Percentiles rank a stretch among this genome's conserved stretches.
phyloP scores from a whole-genome alignment of 192 early-diverging fungal species.

The Phycomyces nitens region DNA sequence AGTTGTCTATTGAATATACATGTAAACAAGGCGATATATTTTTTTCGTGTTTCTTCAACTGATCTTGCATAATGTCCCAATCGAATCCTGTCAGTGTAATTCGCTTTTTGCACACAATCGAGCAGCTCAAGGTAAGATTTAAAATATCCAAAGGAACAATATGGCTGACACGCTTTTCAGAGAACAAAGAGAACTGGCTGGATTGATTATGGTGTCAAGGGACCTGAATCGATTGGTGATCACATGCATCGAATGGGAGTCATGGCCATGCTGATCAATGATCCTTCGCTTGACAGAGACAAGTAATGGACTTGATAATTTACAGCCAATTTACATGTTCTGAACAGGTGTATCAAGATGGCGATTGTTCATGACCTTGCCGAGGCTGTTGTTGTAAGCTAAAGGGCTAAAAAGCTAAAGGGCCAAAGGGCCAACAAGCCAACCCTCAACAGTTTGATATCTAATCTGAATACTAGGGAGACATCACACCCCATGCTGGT shows the following conservation, averaged over 20 bases:
- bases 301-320: conserved; percentile 30
- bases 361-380: conserved; percentile 91
- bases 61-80: conserved; percentile 29
- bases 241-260: conserved; percentile 96
- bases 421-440: no score
- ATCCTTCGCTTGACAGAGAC: conserved; percentile 57
- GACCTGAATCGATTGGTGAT: conserved; percentile 86
- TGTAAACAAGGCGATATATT: background rate
- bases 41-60: background rate
- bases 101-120: conserved; percentile 76
- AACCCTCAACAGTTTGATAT: no score
- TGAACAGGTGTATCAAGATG: conserved; percentile 78
- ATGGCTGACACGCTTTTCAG: conserved; percentile 30
- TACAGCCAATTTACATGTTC: conserved; percentile 8
- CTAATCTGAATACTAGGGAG: conserved; percentile 66
- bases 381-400: conserved; percentile 72
- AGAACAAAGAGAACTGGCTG: conserved; percentile 92
- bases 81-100: conserved; percentile 39
- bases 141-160: background rate
- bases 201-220: conserved; percentile 66
- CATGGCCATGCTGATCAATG: conserved; percentile 81
- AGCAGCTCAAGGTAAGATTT: conserved; percentile 70
- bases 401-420: no score
- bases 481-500: conserved; percentile 84
- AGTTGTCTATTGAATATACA: no score